A percentile compares a stretch with the other conserved stretches of the same genome.
Conservation (phyloP, 2,329 filamentous ascomycete species). For the Pezicula neosporulosa region DNA sequence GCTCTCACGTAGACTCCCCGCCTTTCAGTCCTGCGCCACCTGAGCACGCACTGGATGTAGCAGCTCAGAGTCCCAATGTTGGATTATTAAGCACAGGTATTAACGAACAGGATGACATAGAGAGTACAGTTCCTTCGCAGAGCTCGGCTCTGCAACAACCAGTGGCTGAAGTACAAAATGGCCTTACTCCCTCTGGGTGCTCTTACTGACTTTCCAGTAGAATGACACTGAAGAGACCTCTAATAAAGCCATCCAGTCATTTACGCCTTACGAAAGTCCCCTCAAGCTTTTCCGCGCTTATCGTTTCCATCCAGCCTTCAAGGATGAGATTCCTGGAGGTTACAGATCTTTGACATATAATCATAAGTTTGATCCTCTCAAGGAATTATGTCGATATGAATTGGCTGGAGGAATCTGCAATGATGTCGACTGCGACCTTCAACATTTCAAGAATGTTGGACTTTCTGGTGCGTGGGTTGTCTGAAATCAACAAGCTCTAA, state of each 20-base stretch:
- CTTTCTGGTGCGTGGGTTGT: slow-evolving; percentile 66
- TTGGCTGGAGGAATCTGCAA: slow-evolving; percentile 68
- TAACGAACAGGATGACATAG: slow-evolving; percentile 14
- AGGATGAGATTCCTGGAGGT: slow-evolving; percentile 66
- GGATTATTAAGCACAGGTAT: slow-evolving; percentile 23
- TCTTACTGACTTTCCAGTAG: slow-evolving; percentile 21
- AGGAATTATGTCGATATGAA: slow-evolving; percentile 74
- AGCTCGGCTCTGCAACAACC: slow-evolving; percentile 10
- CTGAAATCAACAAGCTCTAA: slow-evolving; percentile 17
- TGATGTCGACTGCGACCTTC: slow-evolving; percentile 66
- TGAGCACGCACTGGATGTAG: slow-evolving; percentile 23
- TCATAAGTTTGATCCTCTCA: slow-evolving; percentile 77
- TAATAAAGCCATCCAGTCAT: slow-evolving; percentile 11
- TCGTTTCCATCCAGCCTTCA: slow-evolving; percentile 81
- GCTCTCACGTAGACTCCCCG: slow-evolving; percentile 27
- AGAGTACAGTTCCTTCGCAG: slow-evolving; percentile 7
- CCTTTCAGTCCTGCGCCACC: slow-evolving; percentile 39
- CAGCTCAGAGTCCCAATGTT: neutral
- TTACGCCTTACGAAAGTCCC: slow-evolving; percentile 75
- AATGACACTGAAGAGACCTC: slow-evolving; percentile 1
- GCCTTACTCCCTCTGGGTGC: slow-evolving; percentile 10
- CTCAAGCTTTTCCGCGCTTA: slow-evolving; percentile 81
- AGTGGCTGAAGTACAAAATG: slow-evolving; percentile 21
- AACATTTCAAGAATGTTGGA: slow-evolving; percentile 76
- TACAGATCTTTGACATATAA: slow-evolving; percentile 91